Evolutionary conservation across 306 rosid genomes (phyloP), one percentile per base, ranked within the genome.

Genomic region (Castanopsis chinensis): DNA sequence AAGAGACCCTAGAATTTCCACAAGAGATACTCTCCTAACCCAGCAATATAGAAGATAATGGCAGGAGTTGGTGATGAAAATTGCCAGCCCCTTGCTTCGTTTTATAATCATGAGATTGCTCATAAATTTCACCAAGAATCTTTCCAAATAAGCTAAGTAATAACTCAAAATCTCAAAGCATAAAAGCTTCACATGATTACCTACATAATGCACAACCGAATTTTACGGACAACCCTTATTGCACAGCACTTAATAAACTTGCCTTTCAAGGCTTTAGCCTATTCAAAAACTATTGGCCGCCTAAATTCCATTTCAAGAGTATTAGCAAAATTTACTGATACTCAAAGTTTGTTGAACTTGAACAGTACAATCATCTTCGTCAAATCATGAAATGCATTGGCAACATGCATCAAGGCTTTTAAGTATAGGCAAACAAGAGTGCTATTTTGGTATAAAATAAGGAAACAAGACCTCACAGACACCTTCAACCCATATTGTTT

Each of bases 401-500:
- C 65, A 68, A 6, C 5, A 32, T 60, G 4, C 58, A 63, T 27
- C 55, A 54, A 4, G 25, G 65, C 28, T 27, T 60, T 19, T 25
- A 21, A 21, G 27, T 27, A 71, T 58, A 15, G 69, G 20, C 52
- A 28, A 69, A 30, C 43, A 64, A 72, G 64, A 21, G 68, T 58
- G 19, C 10, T n/a, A 28, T 60, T 49, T 12, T 55, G 54, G 71
- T 52, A 30, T 35, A 54, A 69, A 35, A 74, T 23, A 27, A 35
- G 23, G 9, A 10, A 78, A 37, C 70, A 53, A 37, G 14, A 65
- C 58, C 20, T 13, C 76, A 55, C 69, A n/a, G 69, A 11, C n/a
- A 67, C 67, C 53, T 72, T 55, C 76, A 56, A 65, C 49, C 54
- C 12, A 55, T 53, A 55, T 45, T 63, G 58, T 65, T 65, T 63